phyloP scores from a whole-genome alignment of 1,284 basidiomycete genomes.

The Stygiomarasmius scandens region DNA sequence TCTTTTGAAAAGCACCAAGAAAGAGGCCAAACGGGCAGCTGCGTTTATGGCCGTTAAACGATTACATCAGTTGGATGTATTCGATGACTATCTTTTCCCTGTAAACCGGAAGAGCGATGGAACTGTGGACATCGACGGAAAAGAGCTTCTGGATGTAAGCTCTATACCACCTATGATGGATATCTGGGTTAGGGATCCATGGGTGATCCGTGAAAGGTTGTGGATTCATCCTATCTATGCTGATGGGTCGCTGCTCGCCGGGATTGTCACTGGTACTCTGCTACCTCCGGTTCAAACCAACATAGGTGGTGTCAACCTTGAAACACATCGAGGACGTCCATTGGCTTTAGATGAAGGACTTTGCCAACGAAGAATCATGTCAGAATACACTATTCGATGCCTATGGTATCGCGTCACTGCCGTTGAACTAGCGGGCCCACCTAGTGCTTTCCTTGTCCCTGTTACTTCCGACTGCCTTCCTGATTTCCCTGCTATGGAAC shows the following conservation, averaged over 20 bases:
- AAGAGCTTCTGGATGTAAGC: constrained; percentile 42
- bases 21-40: constrained; percentile 78
- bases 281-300: constrained; percentile 51
- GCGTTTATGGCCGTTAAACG: constrained; percentile 75
- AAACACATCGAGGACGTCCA: constrained; percentile 38
- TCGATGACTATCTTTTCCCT: constrained; percentile 81
- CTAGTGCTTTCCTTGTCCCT: constrained; percentile 67
- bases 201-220: constrained; percentile 49
- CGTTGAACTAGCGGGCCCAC: constrained; percentile 49
- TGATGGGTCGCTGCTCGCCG: constrained; percentile 50
- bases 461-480: constrained; percentile 48
- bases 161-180: constrained; percentile 55
- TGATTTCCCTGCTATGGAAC: constrained; percentile 59
- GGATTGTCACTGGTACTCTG: constrained; percentile 62
- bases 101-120: constrained; percentile 43
- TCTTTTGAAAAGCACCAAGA: constrained; percentile 63
- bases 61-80: constrained; percentile 69
- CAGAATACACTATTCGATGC: constrained; percentile 62
- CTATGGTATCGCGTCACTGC: constrained; percentile 67
- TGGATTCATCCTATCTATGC: constrained; percentile 65
- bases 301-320: constrained; percentile 36
- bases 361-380: constrained; percentile 48
- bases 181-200: constrained; percentile 63
- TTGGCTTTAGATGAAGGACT: constrained; percentile 40
- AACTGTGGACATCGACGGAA: constrained; percentile 55